Conservation (phyloP, 495 filamentous ascomycete species). For the Pyrenopolyporus hunteri region DNA sequence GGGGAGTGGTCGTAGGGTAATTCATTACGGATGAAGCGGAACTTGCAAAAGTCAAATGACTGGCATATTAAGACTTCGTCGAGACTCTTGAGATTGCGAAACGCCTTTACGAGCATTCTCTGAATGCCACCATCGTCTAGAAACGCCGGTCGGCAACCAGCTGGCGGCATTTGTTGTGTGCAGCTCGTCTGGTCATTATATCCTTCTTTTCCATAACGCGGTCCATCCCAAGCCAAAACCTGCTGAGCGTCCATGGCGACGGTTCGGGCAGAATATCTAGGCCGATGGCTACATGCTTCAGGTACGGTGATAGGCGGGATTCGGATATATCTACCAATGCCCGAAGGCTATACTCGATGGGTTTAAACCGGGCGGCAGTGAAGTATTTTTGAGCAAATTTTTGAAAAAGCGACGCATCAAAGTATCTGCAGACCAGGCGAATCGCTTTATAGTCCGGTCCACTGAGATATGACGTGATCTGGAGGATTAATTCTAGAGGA, state of each 20-base stretch:
- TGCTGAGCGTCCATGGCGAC: too few relatives aligned
- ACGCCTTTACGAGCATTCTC: constrained; percentile 56
- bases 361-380: constrained; percentile 58
- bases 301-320: constrained; percentile 43
- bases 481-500: constrained; percentile 47
- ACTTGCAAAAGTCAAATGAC: not conserved
- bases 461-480: constrained; percentile 45
- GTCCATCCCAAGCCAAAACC: too few relatives aligned
- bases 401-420: constrained; percentile 51
- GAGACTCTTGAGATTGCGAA: constrained; percentile 55
- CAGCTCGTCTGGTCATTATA: not conserved
- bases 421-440: constrained; percentile 50
- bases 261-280: constrained; percentile 32
- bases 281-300: constrained; percentile 55
- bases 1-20: too few relatives aligned
- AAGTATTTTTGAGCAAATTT: constrained; percentile 59
- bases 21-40: too few relatives aligned
- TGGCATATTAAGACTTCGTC: constrained; percentile 48
- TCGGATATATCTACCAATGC: constrained; percentile 57
- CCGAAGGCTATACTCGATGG: constrained; percentile 51
- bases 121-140: constrained; percentile 43
- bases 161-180: constrained; percentile 4
- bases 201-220: too few relatives aligned
- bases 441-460: constrained; percentile 47
- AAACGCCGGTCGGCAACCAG: constrained; percentile 41